Evolutionary conservation across 2,329 filamentous ascomycete genomes (phyloP).

Genomic region (Fusarium guadeloupense): DNA sequence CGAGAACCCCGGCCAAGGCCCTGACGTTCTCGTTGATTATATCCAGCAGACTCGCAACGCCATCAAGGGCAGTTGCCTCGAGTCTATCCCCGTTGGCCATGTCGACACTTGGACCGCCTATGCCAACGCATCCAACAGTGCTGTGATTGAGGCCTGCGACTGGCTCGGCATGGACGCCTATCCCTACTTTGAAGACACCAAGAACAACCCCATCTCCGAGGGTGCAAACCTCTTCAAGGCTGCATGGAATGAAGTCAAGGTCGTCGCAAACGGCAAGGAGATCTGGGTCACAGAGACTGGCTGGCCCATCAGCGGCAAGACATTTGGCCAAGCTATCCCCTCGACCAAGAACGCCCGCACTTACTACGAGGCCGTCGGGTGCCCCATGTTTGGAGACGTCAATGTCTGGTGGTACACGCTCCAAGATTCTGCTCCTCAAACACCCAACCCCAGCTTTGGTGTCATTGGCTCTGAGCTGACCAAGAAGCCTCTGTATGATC

Average conservation of each 20-base stretch:
- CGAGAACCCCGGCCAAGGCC: conserved; percentile 69
- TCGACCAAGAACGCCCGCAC: conserved; percentile 73
- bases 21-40: conserved; percentile 71
- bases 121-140: conserved; percentile 76
- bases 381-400: conserved; percentile 70
- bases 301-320: conserved; percentile 79
- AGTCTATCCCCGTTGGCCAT: conserved; percentile 73
- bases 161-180: conserved; percentile 88
- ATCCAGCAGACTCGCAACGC: conserved; percentile 73
- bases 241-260: conserved; percentile 68
- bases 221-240: conserved; percentile 74
- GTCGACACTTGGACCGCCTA: conserved; percentile 90
- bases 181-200: conserved; percentile 81
- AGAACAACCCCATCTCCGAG: conserved; percentile 71
- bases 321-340: conserved; percentile 69
- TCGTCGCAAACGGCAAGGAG: conserved; percentile 70
- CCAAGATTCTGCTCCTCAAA: conserved; percentile 68
- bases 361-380: conserved; percentile 85
- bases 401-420: conserved; percentile 83
- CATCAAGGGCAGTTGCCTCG: conserved; percentile 69
- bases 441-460: conserved; percentile 75
- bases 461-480: conserved; percentile 66
- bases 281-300: conserved; percentile 92
- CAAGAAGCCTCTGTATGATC: conserved; percentile 68
- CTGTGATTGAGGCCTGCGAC: conserved; percentile 75